Evolutionary conservation across 2,329 filamentous ascomycete species (phyloP).

Genomic region (Rhynchosporium secalis): DNA sequence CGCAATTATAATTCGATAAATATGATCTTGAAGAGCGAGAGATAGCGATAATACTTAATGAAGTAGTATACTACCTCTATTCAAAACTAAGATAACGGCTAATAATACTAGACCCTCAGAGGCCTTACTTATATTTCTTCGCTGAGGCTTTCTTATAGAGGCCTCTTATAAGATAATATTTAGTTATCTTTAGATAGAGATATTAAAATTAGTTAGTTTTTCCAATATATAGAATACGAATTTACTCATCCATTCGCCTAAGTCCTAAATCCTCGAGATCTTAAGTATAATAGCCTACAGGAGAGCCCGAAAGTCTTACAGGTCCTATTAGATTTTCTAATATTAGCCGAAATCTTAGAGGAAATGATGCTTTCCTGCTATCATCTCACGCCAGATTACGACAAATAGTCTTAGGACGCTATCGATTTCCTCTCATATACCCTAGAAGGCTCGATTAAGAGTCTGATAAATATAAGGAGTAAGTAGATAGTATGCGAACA

Average conservation of each 20-base stretch:
- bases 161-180: not conserved
- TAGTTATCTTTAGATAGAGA: not conserved
- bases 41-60: no score
- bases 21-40: no score
- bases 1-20: no score
- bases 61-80: no score
- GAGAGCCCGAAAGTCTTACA: not conserved
- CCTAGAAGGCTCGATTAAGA: constrained; percentile 4
- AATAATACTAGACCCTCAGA: not conserved
- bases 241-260: not conserved
- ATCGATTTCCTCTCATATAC: no score
- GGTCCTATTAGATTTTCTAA: not conserved
- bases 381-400: constrained; percentile 11
- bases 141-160: not conserved
- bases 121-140: not conserved
- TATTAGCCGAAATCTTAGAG: constrained; percentile 22
- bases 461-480: not conserved
- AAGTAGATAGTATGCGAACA: not conserved
- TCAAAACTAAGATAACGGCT: not conserved
- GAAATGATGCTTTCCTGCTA: constrained; percentile 23
- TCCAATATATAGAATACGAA: not conserved
- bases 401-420: no score
- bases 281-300: not conserved
- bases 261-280: constrained; percentile 1
- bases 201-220: not conserved